Conservation (phyloP, 495 filamentous ascomycete species). For the Elaphomyces granulatus region DNA sequence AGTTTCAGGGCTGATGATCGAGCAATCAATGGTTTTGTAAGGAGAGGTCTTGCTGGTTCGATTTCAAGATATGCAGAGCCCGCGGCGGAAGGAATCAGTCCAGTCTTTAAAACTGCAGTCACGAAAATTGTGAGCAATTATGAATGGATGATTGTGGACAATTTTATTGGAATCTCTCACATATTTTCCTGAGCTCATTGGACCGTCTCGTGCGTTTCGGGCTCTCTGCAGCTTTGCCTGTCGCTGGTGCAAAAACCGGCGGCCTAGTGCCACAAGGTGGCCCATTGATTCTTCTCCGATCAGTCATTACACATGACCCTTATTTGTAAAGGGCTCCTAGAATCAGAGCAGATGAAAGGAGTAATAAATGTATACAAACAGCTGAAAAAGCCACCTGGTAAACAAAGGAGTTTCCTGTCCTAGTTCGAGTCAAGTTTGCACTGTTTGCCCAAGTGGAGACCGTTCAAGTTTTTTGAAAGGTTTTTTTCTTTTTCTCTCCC, state of each 20-base stretch:
- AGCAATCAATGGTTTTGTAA: conserved; percentile 30
- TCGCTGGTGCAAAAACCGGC: conserved; percentile 46
- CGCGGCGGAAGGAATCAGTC: conserved; percentile 80
- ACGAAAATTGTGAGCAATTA: not conserved
- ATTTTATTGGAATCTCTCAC: conserved; percentile 33
- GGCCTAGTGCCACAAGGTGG: conserved; percentile 63
- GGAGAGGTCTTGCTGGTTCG: conserved; percentile 39
- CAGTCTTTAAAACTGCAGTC: conserved; percentile 70
- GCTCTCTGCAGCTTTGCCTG: conserved; percentile 23
- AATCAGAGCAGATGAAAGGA: too few relatives aligned
- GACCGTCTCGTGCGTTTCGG: conserved; percentile 40
- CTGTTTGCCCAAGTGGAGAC: too few relatives aligned
- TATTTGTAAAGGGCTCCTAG: too few relatives aligned
- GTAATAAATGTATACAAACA: too few relatives aligned
- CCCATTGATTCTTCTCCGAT: conserved; percentile 83
- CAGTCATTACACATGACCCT: conserved; percentile 44
- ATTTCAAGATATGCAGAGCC: conserved; percentile 93
- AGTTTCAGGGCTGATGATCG: conserved; percentile 63
- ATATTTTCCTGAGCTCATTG: conserved; percentile 65
- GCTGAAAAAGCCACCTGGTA: too few relatives aligned
- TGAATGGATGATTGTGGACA: not conserved
- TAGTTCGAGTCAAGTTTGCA: too few relatives aligned
- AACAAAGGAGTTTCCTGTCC: too few relatives aligned
- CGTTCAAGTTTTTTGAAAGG: too few relatives aligned
- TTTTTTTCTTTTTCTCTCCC: too few relatives aligned